Conservation (phyloP, 192 early-diverging fungal species). For the Geranomyces variabilis region DNA sequence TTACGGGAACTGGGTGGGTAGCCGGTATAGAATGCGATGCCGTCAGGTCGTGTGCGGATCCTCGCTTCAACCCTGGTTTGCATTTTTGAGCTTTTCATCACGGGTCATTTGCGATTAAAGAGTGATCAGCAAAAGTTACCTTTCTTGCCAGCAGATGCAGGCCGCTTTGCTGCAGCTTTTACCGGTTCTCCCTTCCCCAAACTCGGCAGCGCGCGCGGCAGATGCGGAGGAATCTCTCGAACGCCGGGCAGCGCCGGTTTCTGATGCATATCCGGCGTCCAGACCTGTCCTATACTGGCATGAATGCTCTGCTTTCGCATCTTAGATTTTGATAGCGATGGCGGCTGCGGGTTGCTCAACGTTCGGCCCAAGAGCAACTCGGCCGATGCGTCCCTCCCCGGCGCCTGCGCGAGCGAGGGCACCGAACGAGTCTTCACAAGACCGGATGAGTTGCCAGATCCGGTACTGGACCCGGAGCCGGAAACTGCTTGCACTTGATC, state of each 20-base stretch:
- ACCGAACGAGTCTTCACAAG: neutral
- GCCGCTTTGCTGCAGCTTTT: no score
- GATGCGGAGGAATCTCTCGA: no score
- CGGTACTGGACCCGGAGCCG: neutral
- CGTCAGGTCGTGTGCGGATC: neutral
- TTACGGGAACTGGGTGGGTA: neutral
- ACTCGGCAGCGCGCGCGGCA: no score
- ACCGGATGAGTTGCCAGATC: neutral
- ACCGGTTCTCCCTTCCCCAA: no score
- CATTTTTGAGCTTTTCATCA: no score
- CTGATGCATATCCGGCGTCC: constrained; percentile 7
- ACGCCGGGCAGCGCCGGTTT: neutral
- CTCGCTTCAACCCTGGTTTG: neutral
- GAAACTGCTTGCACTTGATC: constrained; percentile 28
- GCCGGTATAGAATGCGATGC: neutral
- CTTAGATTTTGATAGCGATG: neutral
- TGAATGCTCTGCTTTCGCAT: neutral
- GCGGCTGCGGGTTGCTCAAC: neutral
- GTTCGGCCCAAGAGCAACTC: neutral
- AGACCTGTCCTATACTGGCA: neutral
- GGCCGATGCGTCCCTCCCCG: neutral
- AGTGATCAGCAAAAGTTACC: no score
- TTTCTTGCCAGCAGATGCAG: no score
- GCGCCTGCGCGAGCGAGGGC: neutral
- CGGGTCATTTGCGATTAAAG: no score